Evolutionary conservation across 495 filamentous ascomycete species (phyloP).

Genomic region (Trichoderma parareesei): DNA sequence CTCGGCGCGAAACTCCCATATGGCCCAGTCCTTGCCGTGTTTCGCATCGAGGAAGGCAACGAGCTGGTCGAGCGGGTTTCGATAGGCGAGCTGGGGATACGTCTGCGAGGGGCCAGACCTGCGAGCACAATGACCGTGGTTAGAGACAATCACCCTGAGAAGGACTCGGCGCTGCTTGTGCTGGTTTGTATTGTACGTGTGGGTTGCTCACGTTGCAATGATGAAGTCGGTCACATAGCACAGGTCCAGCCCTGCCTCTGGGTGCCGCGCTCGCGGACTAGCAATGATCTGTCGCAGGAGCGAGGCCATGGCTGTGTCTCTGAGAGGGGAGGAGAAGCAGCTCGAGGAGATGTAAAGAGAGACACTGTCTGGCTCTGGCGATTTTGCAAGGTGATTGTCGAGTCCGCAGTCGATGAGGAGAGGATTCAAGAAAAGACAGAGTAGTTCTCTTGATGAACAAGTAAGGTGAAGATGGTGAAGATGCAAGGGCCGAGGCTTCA

Average conservation of each 20-base stretch:
- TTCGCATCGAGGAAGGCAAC: slow-evolving; percentile 78
- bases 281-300: slow-evolving; percentile 53
- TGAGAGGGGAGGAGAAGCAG: background rate
- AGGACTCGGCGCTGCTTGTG: no score
- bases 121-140: slow-evolving; percentile 1
- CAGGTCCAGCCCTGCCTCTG: slow-evolving; percentile 82
- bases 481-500: background rate
- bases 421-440: no score
- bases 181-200: background rate
- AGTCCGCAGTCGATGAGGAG: no score
- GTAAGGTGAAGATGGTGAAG: background rate
- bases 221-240: slow-evolving; percentile 88
- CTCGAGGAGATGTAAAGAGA: background rate
- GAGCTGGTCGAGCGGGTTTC: slow-evolving; percentile 79
- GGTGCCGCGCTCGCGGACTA: slow-evolving; percentile 71
- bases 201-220: slow-evolving; percentile 48
- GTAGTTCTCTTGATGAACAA: no score
- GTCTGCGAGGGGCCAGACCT: slow-evolving; percentile 79
- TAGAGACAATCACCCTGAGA: background rate
- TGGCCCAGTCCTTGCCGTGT: slow-evolving; percentile 76
- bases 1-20: slow-evolving; percentile 96
- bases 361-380: no score
- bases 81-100: slow-evolving; percentile 84
- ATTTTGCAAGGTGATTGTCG: no score
- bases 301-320: slow-evolving; percentile 36